A percentile compares a stretch with the other conserved stretches of the same genome.
phyloP scores from a whole-genome alignment of 129 eudicot genomes.

The Escallonia rubra region DNA sequence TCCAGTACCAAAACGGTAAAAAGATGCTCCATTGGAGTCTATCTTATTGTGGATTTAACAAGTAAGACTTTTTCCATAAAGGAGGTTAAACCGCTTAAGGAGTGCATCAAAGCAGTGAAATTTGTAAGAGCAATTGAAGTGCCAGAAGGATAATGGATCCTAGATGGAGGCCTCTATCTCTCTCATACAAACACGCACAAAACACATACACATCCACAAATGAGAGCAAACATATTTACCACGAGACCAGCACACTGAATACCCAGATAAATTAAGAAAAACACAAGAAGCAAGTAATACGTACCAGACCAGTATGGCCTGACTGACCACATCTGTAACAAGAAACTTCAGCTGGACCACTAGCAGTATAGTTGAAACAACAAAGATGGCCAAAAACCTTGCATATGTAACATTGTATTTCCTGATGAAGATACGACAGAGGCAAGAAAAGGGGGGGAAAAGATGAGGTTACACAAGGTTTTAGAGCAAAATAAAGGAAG shows the following conservation, averaged over 20 bases:
- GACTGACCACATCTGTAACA: conserved; percentile 92
- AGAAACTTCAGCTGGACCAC: conserved; percentile 48
- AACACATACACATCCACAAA: background rate
- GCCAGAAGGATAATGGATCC: background rate
- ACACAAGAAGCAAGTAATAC: conserved; percentile 4
- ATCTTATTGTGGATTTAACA: too few species aligned
- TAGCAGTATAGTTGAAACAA: conserved; percentile 45
- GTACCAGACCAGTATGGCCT: conserved; percentile 90
- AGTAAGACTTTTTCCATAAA: too few species aligned
- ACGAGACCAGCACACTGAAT: background rate
- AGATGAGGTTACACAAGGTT: background rate
- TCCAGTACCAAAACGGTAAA: background rate
- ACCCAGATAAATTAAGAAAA: background rate
- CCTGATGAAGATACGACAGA: conserved; percentile 35
- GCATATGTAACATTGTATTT: conserved; percentile 86
- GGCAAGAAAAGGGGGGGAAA: background rate
- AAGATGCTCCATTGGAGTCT: too few species aligned
- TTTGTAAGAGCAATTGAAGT: too few species aligned
- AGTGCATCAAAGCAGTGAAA: too few species aligned
- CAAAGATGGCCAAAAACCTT: conserved; percentile 84
- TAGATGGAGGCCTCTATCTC: too few species aligned
- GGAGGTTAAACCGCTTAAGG: too few species aligned
- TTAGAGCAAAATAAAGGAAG: background rate
- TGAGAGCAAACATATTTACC: background rate
- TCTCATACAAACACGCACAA: background rate